Base-by-base conservation (phyloP, 345 rosid genomes). In the Hypericum androsaemum region DNA sequence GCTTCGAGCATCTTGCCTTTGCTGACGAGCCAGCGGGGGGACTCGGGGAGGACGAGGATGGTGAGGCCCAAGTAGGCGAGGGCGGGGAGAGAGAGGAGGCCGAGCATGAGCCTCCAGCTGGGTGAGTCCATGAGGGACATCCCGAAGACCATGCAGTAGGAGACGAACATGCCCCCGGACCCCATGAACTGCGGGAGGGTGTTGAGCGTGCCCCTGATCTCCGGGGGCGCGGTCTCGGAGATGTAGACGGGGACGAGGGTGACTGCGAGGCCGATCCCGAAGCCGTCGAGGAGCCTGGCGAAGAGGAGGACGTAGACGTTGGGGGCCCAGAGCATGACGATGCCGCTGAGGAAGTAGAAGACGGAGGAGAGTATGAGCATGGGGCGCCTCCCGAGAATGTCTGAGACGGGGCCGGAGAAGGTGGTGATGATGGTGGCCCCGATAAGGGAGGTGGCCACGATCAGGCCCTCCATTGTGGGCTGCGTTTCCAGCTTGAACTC, bases 71-170 rank as follows among this genome's bases (percentile, higher is more conserved):
- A 50, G 35, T 65, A 71, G 44, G 13, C 7, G 2, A 71, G 38
- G 14, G 80, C 68, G 11, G 76, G 80, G 38, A 75, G 46, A 8
- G 74, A 62, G 38, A 75, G 80, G 45, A 71, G 60, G 1, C 80
- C 80, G 13, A 75, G 80, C 80, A 75, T 75, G 3, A 75, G 12
- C 64, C 80, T 65, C 80, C 80, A 75, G 47, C 61, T 75, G 6
- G 79, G 79, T 7, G 69, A 51, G 7, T 52, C 65, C 73, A 56
- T 47, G 38, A 71, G 32, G 3, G 80, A 75, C 74, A 75, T 68
- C 8, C 64, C 62, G 43, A 75, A 75, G 3, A 71, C 76, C 69
- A 68, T 56, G 41, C 71, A 64, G 28, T 71, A 75, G 0, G 80
- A 68, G 8, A 68, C 9, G 60, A 75, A 75, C 80, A 75, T 75